Conservation (phyloP, 1,284 basidiomycete species). For the Pascua guehoae region DNA sequence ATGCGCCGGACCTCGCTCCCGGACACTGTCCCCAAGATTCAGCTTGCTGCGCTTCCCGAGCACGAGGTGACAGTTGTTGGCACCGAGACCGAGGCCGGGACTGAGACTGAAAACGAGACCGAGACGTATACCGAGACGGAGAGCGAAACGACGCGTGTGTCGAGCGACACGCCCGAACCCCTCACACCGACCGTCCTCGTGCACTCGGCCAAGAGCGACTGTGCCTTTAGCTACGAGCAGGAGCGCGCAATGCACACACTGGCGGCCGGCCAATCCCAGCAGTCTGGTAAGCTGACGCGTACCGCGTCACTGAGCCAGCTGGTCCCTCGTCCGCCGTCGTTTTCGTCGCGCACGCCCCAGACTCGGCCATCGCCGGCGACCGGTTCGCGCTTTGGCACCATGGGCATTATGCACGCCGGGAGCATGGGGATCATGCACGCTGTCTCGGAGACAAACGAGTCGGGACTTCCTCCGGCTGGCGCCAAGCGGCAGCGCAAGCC, state of each 20-base stretch:
- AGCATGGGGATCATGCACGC: no score
- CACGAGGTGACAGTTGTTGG: not conserved
- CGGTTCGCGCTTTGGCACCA: no score
- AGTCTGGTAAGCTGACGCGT: constrained; percentile 6
- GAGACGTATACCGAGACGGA: constrained; percentile 3
- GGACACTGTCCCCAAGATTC: constrained; percentile 8
- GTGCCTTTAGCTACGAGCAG: constrained; percentile 4
- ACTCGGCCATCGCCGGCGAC: no score
- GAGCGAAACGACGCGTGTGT: constrained; percentile 3
- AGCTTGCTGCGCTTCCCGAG: constrained; percentile 12
- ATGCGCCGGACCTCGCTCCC: constrained; percentile 8
- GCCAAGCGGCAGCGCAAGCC: not conserved
- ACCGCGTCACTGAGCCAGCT: constrained; percentile 12
- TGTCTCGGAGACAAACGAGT: no score
- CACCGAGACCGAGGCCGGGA: not conserved
- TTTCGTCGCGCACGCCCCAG: not conserved
- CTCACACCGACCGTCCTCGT: not conserved
- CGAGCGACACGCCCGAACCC: constrained; percentile 4
- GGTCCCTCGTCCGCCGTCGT: not conserved
- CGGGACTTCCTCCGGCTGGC: no score
- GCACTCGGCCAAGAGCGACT: not conserved
- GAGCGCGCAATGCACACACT: constrained; percentile 7
- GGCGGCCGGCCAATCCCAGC: not conserved
- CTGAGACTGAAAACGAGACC: not conserved
- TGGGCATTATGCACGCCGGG: no score